Conservation (phyloP, 2,329 filamentous ascomycete species). For the Claviceps sp. region DNA sequence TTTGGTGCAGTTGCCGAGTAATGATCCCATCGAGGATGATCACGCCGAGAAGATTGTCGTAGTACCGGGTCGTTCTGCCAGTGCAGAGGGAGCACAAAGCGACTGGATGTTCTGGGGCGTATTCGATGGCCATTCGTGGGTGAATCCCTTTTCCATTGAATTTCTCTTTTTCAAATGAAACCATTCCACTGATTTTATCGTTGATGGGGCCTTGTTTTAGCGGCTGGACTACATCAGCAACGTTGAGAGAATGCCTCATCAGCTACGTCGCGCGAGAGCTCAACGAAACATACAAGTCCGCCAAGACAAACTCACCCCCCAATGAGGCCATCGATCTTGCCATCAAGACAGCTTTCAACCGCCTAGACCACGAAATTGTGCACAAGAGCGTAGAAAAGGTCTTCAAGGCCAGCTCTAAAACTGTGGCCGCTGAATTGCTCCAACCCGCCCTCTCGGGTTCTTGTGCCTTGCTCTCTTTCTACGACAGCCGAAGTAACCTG, state of each 20-base stretch:
- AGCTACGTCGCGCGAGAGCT: slow-evolving; percentile 86
- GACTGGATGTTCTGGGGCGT: slow-evolving; percentile 99
- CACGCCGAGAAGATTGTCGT: slow-evolving; percentile 97
- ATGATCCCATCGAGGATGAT: slow-evolving; percentile 96
- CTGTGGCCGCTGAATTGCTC: slow-evolving; percentile 80
- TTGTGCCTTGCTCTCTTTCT: slow-evolving; percentile 90
- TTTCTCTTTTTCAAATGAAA: neutral
- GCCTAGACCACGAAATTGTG: slow-evolving; percentile 86
- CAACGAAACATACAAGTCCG: slow-evolving; percentile 78
- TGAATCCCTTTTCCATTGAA: slow-evolving; percentile 13
- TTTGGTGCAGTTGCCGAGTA: slow-evolving; percentile 85
- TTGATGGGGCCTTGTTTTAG: slow-evolving; percentile 27
- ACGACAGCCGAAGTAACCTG: slow-evolving; percentile 75
- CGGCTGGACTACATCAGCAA: slow-evolving; percentile 96
- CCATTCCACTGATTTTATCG: neutral
- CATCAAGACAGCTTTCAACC: slow-evolving; percentile 83
- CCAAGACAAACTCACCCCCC: slow-evolving; percentile 47
- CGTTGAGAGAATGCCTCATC: slow-evolving; percentile 83
- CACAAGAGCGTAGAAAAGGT: slow-evolving; percentile 88
- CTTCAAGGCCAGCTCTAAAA: slow-evolving; percentile 74
- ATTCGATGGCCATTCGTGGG: slow-evolving; percentile 89
- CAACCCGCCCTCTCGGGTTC: slow-evolving; percentile 94
- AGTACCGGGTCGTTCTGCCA: slow-evolving; percentile 47
- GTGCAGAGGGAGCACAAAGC: slow-evolving; percentile 28
- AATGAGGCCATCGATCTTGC: slow-evolving; percentile 75